Percentiles rank a stretch among this genome's conserved stretches.
phyloP scores from a whole-genome alignment of 257 asterid species.

The Solanum phureja region DNA sequence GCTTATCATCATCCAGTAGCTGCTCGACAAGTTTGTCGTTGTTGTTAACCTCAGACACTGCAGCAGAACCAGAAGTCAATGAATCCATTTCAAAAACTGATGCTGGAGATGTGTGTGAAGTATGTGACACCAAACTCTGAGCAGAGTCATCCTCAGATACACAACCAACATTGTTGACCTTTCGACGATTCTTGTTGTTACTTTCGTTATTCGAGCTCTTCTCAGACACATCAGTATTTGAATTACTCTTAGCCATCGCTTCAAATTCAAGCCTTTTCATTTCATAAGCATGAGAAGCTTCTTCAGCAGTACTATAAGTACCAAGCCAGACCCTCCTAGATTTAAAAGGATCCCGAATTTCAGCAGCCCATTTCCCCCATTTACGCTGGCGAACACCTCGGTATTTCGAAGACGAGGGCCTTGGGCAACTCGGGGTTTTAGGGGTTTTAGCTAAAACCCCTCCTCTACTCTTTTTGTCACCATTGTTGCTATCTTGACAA shows the following conservation, averaged over 20 bases:
- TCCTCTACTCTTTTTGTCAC: slow-evolving; percentile 17
- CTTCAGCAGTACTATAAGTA: slow-evolving; percentile 11
- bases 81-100: slow-evolving; percentile 46
- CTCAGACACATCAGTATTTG: background rate
- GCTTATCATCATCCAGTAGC: background rate
- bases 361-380: slow-evolving; percentile 29
- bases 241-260: background rate
- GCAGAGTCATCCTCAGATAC: slow-evolving; percentile 31
- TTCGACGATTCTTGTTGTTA: background rate
- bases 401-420: background rate
- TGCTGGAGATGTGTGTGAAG: slow-evolving; percentile 39
- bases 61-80: slow-evolving; percentile 15
- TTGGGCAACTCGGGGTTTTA: slow-evolving; percentile 2
- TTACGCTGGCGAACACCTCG: slow-evolving; percentile 15
- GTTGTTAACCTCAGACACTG: background rate
- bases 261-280: slow-evolving; percentile 2
- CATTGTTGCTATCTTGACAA: slow-evolving; percentile 33
- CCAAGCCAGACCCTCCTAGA: slow-evolving; percentile 19
- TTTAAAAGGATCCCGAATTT: slow-evolving; percentile 10
- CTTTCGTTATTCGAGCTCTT: slow-evolving; percentile 10
- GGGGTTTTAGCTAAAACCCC: slow-evolving; percentile 4
- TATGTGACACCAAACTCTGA: slow-evolving; percentile 38
- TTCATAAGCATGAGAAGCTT: slow-evolving; percentile 24
- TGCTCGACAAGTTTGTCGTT: background rate
- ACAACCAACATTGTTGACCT: background rate